Evolutionary conservation across 495 filamentous ascomycete genomes (phyloP), one percentile per base, ranked within the genome.

Genomic region (Cercophora samala): DNA sequence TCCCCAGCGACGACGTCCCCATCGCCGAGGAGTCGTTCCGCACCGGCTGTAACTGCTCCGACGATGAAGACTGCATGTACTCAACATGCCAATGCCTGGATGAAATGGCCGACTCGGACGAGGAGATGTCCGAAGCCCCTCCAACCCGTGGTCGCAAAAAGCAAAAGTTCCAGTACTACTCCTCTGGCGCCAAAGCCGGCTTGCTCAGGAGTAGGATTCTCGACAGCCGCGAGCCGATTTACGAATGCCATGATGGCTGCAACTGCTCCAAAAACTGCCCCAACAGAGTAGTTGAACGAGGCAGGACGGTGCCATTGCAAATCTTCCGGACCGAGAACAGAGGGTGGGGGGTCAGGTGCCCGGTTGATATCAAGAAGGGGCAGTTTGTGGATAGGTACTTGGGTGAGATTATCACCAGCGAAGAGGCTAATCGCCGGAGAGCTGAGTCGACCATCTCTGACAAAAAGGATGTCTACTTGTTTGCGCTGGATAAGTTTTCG

Each of bases 301-400:
- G 95, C 0, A 82, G 95, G 1, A 85, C 83, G 42, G 81, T 97
- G 1, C 83, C 86, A 0, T 75, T 97, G 5, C 85, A 95, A 71
- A 92, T 97, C 25, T 99, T 97, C 75, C 83, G 90, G 66, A 96
- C 93, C 0, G 74, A 78, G 4, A 77, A 83, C 19, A 87, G 94
- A 42, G 95, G 95, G 6, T 97, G 93, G 86, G 95, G 92, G 25
- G 85, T 98, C 1, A 84, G 88, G 11, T 92, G 88, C 54, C 84
- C 82, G 0, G 83, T 89, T 15, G 77, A 85, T 23, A 86, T 99
- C 23, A 80, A 84, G 64, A 82, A 84, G 62, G 94, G 94, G 5
- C 90, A 96, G 71, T 97, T 96, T 70, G 86, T 98, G 63, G 94
- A 96, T 72, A 84, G 85, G 22, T 98, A 98, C 68, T 87, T 92